Percentiles rank a stretch among this genome's conserved stretches.
Evolutionary conservation across 139 green algal species (phyloP).

Genomic region (Picochlorum costavermella): DNA sequence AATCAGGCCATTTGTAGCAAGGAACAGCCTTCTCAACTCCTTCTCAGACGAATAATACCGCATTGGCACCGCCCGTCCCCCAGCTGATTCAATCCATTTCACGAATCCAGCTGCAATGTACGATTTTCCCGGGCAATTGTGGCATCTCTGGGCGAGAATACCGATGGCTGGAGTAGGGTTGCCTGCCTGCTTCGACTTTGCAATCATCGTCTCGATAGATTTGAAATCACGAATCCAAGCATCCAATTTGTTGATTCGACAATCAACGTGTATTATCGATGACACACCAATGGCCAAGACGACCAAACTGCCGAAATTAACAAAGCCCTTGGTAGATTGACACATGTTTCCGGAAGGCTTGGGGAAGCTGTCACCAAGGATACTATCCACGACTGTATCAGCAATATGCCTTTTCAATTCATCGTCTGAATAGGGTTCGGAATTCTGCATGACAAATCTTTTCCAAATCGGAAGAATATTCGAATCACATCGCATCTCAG

Average conservation of each 20-base stretch:
- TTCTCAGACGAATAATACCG: conserved; percentile 50
- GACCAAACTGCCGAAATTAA: too few relatives aligned
- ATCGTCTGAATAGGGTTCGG: too few relatives aligned
- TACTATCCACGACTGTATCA: too few relatives aligned
- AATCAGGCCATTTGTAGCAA: conserved; percentile 17
- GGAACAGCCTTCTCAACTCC: conserved; percentile 65
- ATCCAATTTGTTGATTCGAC: background rate
- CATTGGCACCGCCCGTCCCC: conserved; percentile 54
- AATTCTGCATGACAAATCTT: too few relatives aligned
- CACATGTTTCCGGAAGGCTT: too few relatives aligned
- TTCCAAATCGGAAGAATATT: too few relatives aligned
- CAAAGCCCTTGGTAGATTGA: too few relatives aligned
- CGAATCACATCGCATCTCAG: too few relatives aligned
- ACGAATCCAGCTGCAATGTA: conserved; percentile 64
- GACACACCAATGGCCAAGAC: too few relatives aligned
- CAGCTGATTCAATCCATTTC: conserved; percentile 63
- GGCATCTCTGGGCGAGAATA: conserved; percentile 46
- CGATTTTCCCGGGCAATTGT: conserved; percentile 52
- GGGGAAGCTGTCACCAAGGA: too few relatives aligned
- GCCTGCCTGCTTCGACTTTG: conserved; percentile 15
- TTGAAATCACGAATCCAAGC: background rate
- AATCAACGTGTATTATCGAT: conserved; percentile 2
- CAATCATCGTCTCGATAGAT: background rate
- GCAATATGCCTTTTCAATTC: too few relatives aligned
- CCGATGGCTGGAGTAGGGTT: conserved; percentile 55